A percentile compares a stretch with the other conserved stretches of the same genome.
These are phyloP conservation scores for Talaromyces sp. DNA, from an alignment of 2,329 filamentous ascomycete species.

Conservation along the genomic window DNA sequence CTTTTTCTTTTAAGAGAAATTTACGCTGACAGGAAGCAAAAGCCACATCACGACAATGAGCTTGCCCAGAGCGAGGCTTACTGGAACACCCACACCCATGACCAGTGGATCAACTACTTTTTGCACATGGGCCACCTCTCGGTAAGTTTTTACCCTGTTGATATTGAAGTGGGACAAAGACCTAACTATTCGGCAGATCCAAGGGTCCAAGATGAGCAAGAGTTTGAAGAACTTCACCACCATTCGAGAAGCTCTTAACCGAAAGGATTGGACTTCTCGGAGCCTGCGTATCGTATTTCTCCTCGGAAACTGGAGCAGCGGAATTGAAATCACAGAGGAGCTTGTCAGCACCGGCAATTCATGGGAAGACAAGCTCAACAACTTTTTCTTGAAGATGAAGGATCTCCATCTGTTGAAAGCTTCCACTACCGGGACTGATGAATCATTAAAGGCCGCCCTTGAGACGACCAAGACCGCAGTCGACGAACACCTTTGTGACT, in stretches of 20 bases:
- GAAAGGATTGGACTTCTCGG: slow-evolving; percentile 68
- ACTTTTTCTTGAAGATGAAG: slow-evolving; percentile 59
- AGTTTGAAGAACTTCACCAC: slow-evolving; percentile 94
- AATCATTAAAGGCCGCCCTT: slow-evolving; percentile 46
- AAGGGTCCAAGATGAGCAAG: slow-evolving; percentile 94
- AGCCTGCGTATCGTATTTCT: slow-evolving; percentile 81
- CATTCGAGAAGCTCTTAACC: slow-evolving; percentile 71
- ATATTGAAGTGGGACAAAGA: background rate
- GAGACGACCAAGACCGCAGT: slow-evolving; percentile 53
- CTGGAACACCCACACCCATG: slow-evolving; percentile 48
- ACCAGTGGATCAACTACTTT: slow-evolving; percentile 93
- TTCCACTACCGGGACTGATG: slow-evolving; percentile 25
- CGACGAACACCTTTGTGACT: slow-evolving; percentile 68
- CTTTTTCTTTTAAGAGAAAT: too few relatives aligned
- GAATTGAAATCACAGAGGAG: slow-evolving; percentile 83
- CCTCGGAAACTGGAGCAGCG: slow-evolving; percentile 83
- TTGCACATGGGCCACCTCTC: slow-evolving; percentile 89
- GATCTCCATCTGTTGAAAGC: slow-evolving; percentile 36
- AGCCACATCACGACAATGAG: slow-evolving; percentile 86
- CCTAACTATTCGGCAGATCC: slow-evolving; percentile 47
- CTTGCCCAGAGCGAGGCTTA: slow-evolving; percentile 87
- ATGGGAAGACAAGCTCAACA: slow-evolving; percentile 77
- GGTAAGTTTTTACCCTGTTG: background rate
- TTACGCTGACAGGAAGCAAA: too few relatives aligned
- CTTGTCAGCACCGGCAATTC: slow-evolving; percentile 67